Base-by-base conservation (phyloP, 164 flowering plant species). In the Umbellularia californica region DNA sequence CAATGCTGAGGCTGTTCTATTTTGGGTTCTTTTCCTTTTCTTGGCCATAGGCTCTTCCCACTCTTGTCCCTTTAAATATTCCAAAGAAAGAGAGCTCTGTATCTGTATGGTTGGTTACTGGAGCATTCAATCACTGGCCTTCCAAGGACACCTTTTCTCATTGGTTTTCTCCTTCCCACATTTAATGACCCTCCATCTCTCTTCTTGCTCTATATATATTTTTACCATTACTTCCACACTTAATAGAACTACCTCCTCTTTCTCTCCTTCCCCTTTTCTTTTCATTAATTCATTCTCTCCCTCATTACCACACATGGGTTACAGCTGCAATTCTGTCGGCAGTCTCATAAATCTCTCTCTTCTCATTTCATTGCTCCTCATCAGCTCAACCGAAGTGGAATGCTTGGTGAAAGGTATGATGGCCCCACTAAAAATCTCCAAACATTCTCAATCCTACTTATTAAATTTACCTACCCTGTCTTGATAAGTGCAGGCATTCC, bases 321-420 rank as follows among this genome's bases (percentile, higher is more conserved):
- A 74, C 60, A 5, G 74, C 68, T 66, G 69, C 50, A 75, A 35
- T 47, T 73, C 72, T 66, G 2, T 58, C 22, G 79, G 64, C 22
- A 70, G 78, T 72, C 73, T 35, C 65, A 78, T 67, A 78, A 71
- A 66, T 70, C 71, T 73, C 58, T 78, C 75, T 30, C 52, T 83
- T 15, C 68, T 82, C 77, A 70, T 84, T 72, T 83, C 79, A 13
- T 65, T 87, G 74, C 52, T 86, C 63, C 65, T 85, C 23, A 78
- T 89, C 50, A 81, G 81, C 81, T 77, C 79, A 14, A 73, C 82
- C 75, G 82, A 80, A n/a, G 47, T 67, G 7, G 79, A 71, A 77
- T 82, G 77, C 78, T 51, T 79, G 81, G 86, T 77, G 78, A 84
- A 84, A 83, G 93, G 92, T 87, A 78, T 75, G 76, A 81, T 70